Base-by-base conservation (phyloP, 768 basidiomycete species). In the Phaeolepiota aurea region DNA sequence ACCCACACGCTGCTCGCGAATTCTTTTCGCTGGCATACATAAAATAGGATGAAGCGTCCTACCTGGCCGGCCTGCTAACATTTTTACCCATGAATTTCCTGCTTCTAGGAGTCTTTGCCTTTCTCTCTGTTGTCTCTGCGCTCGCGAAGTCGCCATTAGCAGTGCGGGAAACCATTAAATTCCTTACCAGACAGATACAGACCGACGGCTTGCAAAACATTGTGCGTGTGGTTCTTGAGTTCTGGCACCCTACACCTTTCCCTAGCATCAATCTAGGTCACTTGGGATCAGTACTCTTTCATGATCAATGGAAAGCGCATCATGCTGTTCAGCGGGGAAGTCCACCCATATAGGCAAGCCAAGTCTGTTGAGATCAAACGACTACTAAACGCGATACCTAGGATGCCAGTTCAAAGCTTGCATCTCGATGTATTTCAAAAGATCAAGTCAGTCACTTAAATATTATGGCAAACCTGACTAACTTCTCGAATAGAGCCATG, bases 361-460 rank as follows among this genome's bases (percentile, higher is more conserved):
- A 28, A 28, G 25, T 63, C 43, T 34, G 48, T 48, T 37, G 30
- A 16, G 5, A 31, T 31, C 9, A 11, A 12, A 9, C 19, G 18
- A 22, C 5, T 20, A 19, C 19, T 9, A 18, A 10, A 11, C 16
- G 15, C 18, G 18, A 22, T 10, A 34, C 39, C n/a, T n/a, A 68
- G 65, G 19, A 58, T 62, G 50, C 66, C 66, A 9, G 66, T 67
- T 35, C 64, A 65, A 43, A 63, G 61, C 35, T 54, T 70, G 5
- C 60, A 70, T 35, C 58, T 69, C 23, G 68, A 70, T 47, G 48
- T 70, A 18, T 60, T 70, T 41, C 64, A 69, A 41, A 70, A 70
- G 50, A 54, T 70, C 48, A 70, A 68, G 66, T 63, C 31, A 35
- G 56, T 40, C n/a, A 5, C 4, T 13, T 39, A 10, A 12, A 36